phyloP scores from a whole-genome alignment of 768 basidiomycete species.

The Amylocystis lapponica region DNA sequence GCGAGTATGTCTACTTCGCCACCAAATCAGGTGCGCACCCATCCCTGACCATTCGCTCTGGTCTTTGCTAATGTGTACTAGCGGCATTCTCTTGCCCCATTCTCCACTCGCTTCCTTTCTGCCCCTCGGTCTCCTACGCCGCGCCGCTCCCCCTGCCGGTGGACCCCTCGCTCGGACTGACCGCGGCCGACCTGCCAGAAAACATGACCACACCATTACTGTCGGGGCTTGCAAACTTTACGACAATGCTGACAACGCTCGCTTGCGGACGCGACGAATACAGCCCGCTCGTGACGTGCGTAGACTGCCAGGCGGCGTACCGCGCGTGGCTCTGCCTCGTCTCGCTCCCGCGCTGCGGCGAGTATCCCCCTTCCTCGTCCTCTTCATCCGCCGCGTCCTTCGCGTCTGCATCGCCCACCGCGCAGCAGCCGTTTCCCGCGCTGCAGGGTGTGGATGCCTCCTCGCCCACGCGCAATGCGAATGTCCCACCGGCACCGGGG shows the following conservation, averaged over 20 bases:
- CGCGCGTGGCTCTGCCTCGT: slow-evolving; percentile 72
- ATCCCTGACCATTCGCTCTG: neutral
- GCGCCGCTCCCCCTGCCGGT: slow-evolving; percentile 58
- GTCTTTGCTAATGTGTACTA: slow-evolving; percentile 16
- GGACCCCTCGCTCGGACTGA: slow-evolving; percentile 36
- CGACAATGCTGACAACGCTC: slow-evolving; percentile 61
- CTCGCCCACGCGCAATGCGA: slow-evolving; percentile 38
- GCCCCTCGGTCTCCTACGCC: slow-evolving; percentile 64
- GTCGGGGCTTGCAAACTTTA: slow-evolving; percentile 66
- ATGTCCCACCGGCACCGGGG: slow-evolving; percentile 38
- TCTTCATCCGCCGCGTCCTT: slow-evolving; percentile 18
- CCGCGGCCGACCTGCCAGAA: slow-evolving; percentile 44
- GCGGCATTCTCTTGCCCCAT: slow-evolving; percentile 67
- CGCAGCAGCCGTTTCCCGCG: slow-evolving; percentile 42
- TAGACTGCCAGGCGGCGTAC: slow-evolving; percentile 69
- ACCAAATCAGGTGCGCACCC: slow-evolving; percentile 64
- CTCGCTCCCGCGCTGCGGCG: slow-evolving; percentile 71
- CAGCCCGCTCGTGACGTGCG: slow-evolving; percentile 72
- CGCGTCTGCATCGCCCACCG: slow-evolving; percentile 26
- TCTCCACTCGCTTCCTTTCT: slow-evolving; percentile 67
- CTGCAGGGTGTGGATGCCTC: slow-evolving; percentile 38
- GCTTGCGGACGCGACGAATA: slow-evolving; percentile 79
- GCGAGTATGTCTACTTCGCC: slow-evolving; percentile 61
- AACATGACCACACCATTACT: slow-evolving; percentile 46
- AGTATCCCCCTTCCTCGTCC: slow-evolving; percentile 35